A percentile compares a stretch with the other conserved stretches of the same genome.
Evolutionary conservation across 768 basidiomycete genomes (phyloP).

Genomic region (Glaciozyma martinii): DNA sequence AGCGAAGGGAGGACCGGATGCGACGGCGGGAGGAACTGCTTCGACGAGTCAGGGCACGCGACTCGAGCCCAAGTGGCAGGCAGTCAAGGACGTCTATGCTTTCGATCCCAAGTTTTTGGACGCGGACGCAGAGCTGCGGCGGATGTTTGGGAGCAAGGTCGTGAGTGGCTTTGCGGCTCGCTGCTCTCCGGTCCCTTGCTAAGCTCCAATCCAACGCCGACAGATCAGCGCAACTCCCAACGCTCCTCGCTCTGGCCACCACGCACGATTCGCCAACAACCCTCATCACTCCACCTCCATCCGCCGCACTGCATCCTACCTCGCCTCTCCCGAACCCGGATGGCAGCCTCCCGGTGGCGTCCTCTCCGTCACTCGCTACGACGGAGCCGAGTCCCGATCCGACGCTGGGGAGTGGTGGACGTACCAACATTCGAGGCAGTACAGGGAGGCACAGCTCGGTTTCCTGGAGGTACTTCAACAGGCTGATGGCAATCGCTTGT

Average conservation of each 20-base stretch:
- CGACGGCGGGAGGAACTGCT: neutral
- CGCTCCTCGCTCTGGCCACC: conserved; percentile 21
- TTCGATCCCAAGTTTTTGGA: conserved; percentile 78
- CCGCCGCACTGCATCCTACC: conserved; percentile 14
- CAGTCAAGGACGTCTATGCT: conserved; percentile 48
- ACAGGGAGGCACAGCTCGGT: conserved; percentile 53
- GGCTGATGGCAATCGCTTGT: conserved; percentile 44
- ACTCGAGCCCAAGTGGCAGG: conserved; percentile 19
- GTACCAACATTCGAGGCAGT: conserved; percentile 73
- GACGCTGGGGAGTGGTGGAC: conserved; percentile 70
- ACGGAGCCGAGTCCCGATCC: conserved; percentile 9
- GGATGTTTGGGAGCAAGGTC: conserved; percentile 88
- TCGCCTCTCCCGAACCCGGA: conserved; percentile 15
- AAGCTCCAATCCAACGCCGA: conserved; percentile 1
- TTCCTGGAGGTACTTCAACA: conserved; percentile 35
- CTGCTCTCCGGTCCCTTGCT: conserved; percentile 36
- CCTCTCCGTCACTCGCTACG: conserved; percentile 41
- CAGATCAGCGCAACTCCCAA: conserved; percentile 11
- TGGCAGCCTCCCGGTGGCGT: conserved; percentile 53
- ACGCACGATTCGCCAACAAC: conserved; percentile 33
- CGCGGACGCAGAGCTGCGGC: conserved; percentile 77
- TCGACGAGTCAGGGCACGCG: neutral
- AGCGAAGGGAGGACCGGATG: conserved; percentile 15
- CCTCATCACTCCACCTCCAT: conserved; percentile 31
- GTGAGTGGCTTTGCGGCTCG: conserved; percentile 43